phyloP scores from a whole-genome alignment of 192 early-diverging fungal species.

The Geranomyces michiganensis region DNA sequence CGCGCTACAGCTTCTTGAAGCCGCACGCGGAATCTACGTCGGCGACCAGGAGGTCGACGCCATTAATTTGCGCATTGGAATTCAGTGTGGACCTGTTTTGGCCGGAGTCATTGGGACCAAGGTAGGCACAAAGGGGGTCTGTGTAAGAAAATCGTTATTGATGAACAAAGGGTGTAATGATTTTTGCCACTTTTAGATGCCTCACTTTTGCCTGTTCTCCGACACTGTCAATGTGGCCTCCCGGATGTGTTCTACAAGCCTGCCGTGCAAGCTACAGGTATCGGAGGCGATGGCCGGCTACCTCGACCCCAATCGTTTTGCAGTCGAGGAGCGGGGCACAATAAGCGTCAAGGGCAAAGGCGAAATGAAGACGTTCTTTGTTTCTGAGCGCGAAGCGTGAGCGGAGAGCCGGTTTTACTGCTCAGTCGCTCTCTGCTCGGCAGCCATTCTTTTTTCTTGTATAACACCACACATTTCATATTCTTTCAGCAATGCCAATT shows the following conservation, averaged over 20 bases:
- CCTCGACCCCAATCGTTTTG: constrained; percentile 4
- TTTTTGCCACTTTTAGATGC: constrained; percentile 28
- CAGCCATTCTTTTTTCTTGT: too few species aligned
- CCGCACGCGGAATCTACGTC: constrained; percentile 14
- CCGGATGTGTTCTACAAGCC: constrained; percentile 44
- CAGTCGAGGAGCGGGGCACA: constrained; percentile 32
- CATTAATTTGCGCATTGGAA: constrained; percentile 42
- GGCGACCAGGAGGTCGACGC: constrained; percentile 31
- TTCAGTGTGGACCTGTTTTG: constrained; percentile 46
- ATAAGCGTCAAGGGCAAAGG: constrained; percentile 45
- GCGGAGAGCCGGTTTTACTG: too few species aligned
- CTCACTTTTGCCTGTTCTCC: constrained; percentile 49
- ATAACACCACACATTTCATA: too few species aligned
- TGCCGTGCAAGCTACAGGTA: constrained; percentile 37
- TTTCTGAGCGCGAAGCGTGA: constrained; percentile 19
- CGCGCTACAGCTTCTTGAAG: constrained; percentile 39
- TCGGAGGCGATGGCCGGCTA: constrained; percentile 24
- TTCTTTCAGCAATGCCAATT: too few species aligned
- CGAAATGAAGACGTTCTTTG: constrained; percentile 43
- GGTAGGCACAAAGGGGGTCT: too few species aligned
- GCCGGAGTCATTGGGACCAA: constrained; percentile 51
- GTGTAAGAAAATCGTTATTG: too few species aligned
- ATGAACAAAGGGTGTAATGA: too few species aligned
- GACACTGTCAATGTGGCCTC: constrained; percentile 47
- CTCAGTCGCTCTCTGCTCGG: too few species aligned